phyloP scores from a whole-genome alignment of 768 basidiomycete species.

The Astraeus odoratus region DNA sequence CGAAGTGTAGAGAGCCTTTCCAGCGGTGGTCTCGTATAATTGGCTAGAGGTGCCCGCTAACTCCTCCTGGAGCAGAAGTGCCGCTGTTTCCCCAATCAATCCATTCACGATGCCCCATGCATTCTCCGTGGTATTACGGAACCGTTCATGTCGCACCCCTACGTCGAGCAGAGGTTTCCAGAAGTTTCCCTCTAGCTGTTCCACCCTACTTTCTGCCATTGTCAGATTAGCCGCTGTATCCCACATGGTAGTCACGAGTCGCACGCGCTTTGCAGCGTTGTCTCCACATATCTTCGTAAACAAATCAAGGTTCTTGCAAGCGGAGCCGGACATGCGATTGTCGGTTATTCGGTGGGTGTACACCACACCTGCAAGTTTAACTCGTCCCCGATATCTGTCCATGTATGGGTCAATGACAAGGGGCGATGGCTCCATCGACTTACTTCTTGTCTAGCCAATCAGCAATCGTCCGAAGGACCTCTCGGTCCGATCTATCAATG shows the following conservation, averaged over 20 bases:
- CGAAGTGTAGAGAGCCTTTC: no score
- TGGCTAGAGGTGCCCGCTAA: no score
- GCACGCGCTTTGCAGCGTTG: no score
- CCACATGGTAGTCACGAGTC: background rate
- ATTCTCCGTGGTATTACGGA: background rate
- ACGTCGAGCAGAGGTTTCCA: background rate
- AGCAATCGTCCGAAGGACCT: no score
- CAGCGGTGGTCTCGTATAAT: no score
- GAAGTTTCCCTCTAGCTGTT: background rate
- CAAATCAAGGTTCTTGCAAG: background rate
- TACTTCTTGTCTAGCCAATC: background rate
- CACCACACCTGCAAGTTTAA: background rate
- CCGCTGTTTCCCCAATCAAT: background rate
- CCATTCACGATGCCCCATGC: background rate
- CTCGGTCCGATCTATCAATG: background rate
- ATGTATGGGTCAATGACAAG: conserved; percentile 1
- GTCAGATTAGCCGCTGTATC: background rate
- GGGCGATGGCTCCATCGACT: background rate
- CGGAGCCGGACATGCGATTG: no score
- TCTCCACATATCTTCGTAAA: no score
- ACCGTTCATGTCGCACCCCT: background rate
- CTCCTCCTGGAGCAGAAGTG: no score
- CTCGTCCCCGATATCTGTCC: background rate
- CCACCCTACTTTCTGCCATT: background rate
- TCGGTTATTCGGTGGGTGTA: no score